These are phyloP conservation scores for Fusarium lyarnte DNA, from an alignment of 2,329 filamentous ascomycete genomes.

Conservation along the genomic window DNA sequence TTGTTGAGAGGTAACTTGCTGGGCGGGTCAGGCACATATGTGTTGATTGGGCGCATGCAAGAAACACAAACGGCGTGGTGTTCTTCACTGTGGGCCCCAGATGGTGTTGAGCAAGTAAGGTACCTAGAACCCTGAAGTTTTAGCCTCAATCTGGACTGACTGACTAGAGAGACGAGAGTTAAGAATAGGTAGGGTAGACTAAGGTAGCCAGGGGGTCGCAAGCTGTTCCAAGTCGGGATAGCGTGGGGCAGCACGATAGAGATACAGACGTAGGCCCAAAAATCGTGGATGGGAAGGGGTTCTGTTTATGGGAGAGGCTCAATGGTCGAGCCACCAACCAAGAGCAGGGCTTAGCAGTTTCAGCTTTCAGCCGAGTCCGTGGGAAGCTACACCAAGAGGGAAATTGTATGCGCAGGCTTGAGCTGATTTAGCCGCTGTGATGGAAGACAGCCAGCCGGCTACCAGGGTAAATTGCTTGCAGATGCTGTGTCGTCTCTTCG, in stretches of 20 bases:
- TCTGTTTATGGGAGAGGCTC: conserved; percentile 24
- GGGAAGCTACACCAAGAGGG: conserved; percentile 29
- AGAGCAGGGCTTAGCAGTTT: conserved; percentile 35
- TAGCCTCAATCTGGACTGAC: conserved; percentile 26
- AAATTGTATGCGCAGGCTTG: conserved; percentile 35
- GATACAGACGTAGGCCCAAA: conserved; percentile 18
- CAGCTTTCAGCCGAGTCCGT: conserved; percentile 36
- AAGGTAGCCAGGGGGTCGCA: conserved; percentile 24
- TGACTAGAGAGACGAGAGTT: conserved; percentile 25
- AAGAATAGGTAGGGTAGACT: background rate
- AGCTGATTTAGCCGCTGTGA: conserved; percentile 32
- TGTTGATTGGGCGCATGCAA: conserved; percentile 2
- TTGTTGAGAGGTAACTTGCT: conserved; percentile 8
- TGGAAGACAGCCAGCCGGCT: conserved; percentile 7
- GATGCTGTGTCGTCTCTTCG: conserved; percentile 13
- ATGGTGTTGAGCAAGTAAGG: background rate
- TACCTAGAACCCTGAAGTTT: conserved; percentile 17
- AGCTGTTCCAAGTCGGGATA: conserved; percentile 38
- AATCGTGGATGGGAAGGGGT: conserved; percentile 1
- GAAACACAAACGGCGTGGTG: conserved; percentile 15
- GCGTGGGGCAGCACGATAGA: conserved; percentile 23
- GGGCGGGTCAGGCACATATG: background rate
- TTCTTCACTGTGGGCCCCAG: conserved; percentile 11
- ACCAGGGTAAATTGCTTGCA: conserved; percentile 25
- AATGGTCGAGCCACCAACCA: conserved; percentile 15